Base-by-base conservation (phyloP, 1,284 basidiomycete species). In the Sanguinoderma infundibulare region DNA sequence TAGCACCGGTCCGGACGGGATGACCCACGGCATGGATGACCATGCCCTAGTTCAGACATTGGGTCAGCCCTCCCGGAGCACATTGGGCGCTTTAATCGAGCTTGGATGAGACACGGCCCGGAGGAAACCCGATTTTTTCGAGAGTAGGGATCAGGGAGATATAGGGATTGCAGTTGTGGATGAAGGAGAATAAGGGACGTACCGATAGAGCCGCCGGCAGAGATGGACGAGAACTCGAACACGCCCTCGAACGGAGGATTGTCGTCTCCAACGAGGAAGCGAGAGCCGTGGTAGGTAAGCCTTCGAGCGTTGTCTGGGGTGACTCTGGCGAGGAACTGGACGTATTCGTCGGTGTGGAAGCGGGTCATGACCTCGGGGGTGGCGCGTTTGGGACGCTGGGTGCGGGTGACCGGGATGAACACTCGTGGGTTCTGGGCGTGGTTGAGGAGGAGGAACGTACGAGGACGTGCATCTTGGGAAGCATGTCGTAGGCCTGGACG, bases 301-400 rank as follows among this genome's bases (percentile, higher is more conserved):
- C 92, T 89, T 66, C 92, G 90, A 0, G 84, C 87, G 6, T 91
- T 95, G 75, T 98, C 96, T 0, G 96, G 96, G 0, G 92, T 93
- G 36, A 98, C 95, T 53, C 87, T 86, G 59, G 87, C 84, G 30
- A 99, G 79, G 69, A 98, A 96, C 70, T 98, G 88, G 64, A 99
- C 87, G 77, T 98, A 98, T 81, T 99, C 97, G 79, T 99, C 97
- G 12, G 96, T 97, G 76, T 99, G 98, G 75, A 99, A 99, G 20
- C 89, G 80, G 4, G 94, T 92, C 92, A 99, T 94, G 52, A 89
- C 84, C 70, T 92, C 87, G 12, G 90, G 87, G 0, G 89, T 86
- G 1, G 96, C 92, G 42, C 95, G 85, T 73, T 86, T 88, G 1
- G 98, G 91, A 70, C 86, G 86, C 94, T 95, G 72, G 17, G 22